These are phyloP conservation scores for Primulina huaijiensis DNA, from an alignment of 257 asterid species.

Conservation along the genomic window DNA sequence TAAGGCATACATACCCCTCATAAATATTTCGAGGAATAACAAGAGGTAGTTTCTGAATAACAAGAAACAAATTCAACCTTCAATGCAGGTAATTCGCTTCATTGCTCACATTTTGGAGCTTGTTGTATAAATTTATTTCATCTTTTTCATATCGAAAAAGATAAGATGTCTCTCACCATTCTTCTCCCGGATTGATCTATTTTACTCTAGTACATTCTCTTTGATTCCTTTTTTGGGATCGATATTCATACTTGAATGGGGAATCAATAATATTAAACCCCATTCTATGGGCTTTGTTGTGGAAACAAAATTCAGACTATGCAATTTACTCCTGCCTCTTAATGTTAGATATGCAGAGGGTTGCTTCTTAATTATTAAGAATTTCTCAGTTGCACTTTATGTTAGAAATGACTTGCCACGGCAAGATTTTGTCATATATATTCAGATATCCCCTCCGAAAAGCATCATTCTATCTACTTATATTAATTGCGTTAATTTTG, in stretches of 20 bases:
- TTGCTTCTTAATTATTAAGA: constrained; percentile 31
- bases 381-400: constrained; percentile 18
- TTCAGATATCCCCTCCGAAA: no score
- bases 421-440: neutral
- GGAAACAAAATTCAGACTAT: constrained; percentile 39
- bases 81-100: constrained; percentile 26
- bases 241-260: constrained; percentile 34
- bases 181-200: no score
- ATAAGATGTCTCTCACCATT: neutral
- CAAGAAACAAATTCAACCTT: constrained; percentile 24
- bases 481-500: neutral
- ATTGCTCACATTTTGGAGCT: constrained; percentile 42
- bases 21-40: constrained; percentile 24
- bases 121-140: constrained; percentile 40
- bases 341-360: constrained; percentile 41
- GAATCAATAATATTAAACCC: constrained; percentile 34
- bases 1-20: neutral
- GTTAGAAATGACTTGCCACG: no score
- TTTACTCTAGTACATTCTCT: constrained; percentile 4
- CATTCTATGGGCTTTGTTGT: constrained; percentile 45
- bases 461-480: no score
- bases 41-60: constrained; percentile 35
- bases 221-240: constrained; percentile 26
- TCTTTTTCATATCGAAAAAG: constrained; percentile 46
- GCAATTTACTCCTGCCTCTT: constrained; percentile 37